phyloP scores from a whole-genome alignment of 345 rosid genomes.

The Carallia brachiata region DNA sequence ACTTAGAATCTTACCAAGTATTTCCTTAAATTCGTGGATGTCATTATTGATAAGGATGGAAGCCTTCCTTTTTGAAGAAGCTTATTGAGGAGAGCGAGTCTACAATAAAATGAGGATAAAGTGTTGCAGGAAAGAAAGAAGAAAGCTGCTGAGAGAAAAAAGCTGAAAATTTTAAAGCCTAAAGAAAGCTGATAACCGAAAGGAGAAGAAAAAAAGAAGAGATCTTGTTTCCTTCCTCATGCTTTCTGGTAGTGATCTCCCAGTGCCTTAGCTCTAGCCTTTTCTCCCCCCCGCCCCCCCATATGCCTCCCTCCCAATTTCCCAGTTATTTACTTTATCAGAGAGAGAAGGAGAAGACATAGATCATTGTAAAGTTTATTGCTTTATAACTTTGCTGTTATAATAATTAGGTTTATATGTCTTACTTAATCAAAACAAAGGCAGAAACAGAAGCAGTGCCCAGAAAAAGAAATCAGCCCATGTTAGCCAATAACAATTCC shows the following conservation, averaged over 20 bases:
- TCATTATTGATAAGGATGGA: too few species aligned
- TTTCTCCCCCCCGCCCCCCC: not conserved
- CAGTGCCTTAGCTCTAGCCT: not conserved
- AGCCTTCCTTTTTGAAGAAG: constrained; percentile 10
- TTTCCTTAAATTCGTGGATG: too few species aligned
- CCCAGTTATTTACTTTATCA: too few species aligned
- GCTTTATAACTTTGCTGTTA: too few species aligned
- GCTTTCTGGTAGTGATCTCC: not conserved
- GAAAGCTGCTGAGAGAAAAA: constrained; percentile 28
- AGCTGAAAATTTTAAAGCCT: constrained; percentile 26
- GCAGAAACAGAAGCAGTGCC: not conserved
- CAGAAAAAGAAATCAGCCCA: constrained; percentile 15
- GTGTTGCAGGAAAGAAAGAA: constrained; percentile 22
- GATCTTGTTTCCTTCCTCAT: constrained; percentile 16
- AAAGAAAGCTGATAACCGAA: constrained; percentile 13
- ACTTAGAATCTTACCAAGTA: too few species aligned
- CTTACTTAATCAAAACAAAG: not conserved
- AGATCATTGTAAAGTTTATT: too few species aligned
- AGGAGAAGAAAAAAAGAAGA: constrained; percentile 9
- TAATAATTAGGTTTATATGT: too few species aligned
- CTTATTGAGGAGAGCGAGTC: constrained; percentile 29
- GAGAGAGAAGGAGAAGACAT: too few species aligned
- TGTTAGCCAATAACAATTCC: constrained; percentile 36
- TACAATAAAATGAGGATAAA: constrained; percentile 29
- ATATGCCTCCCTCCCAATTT: not conserved